Conservation (phyloP, 768 basidiomycete genomes). For the Suillus alpinus region DNA sequence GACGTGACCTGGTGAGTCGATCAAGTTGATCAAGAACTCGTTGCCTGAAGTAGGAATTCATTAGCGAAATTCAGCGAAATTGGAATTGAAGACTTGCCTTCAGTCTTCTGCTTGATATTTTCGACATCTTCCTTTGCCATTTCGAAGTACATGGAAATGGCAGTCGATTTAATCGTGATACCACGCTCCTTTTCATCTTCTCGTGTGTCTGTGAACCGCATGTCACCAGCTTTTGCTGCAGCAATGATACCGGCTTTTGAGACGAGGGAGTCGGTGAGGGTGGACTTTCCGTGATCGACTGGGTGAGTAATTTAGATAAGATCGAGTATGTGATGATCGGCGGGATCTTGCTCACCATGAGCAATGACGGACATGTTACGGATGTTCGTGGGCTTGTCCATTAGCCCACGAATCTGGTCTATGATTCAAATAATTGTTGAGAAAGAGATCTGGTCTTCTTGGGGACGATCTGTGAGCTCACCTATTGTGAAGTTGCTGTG, state of each 20-base stretch:
- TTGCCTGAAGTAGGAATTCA: constrained; percentile 47
- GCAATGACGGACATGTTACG: constrained; percentile 95
- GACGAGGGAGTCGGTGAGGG: constrained; percentile 97
- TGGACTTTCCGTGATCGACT: constrained; percentile 99
- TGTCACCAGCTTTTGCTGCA: constrained; percentile 87
- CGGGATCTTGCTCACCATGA: constrained; percentile 59
- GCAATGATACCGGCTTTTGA: constrained; percentile 99
- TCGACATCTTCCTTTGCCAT: constrained; percentile 84
- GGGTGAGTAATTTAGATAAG: constrained; percentile 17
- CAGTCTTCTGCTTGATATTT: constrained; percentile 92
- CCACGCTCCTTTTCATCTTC: constrained; percentile 99
- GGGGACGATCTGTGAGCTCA: constrained; percentile 35
- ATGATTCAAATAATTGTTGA: constrained; percentile 10
- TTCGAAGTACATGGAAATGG: constrained; percentile 99
- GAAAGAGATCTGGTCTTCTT: background rate
- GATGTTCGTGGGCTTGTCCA: constrained; percentile 90
- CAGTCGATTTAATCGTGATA: constrained; percentile 99
- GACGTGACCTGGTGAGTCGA: constrained; percentile 99
- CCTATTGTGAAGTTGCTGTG: constrained; percentile 87
- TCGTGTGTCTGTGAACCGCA: constrained; percentile 97
- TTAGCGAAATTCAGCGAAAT: constrained; percentile 9
- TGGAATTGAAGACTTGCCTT: constrained; percentile 48
- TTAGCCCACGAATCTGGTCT: constrained; percentile 87
- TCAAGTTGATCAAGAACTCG: constrained; percentile 99
- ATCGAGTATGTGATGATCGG: constrained; percentile 12